Base-by-base conservation (phyloP, 805 yeast species). In the Zygosaccharomyces pseudorouxii region DNA sequence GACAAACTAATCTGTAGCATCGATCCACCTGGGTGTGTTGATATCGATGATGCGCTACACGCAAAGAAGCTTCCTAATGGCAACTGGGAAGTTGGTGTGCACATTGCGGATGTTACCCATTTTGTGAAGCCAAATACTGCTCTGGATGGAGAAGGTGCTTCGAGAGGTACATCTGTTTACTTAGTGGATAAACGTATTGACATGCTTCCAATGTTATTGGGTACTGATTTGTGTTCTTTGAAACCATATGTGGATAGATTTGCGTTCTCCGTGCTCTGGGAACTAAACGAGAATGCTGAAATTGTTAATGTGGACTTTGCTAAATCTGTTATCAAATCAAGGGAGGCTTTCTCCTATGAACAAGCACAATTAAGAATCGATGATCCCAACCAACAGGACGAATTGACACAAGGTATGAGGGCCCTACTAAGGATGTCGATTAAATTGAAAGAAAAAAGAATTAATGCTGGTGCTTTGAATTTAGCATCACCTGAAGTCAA, bases 1-100 rank as follows among this genome's bases (percentile, higher is more conserved):
- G 95, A 92, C 59, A 82, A 88, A 61, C 73, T 89, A 42, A 87
- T 93, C 36, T 93, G 99, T 66, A 86, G 96, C 20, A 93, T 93
- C 58, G 99, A 93, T 74, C 99, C 99, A 8, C 97, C 97, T 2
- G 84, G 86, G 27, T 92, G 98, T 81, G 97, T 90, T 55, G 99
- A 93, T 79, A 93, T 93, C 60, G 99, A 93, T 72, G 97, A 93
- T 72, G 99, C 99, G 1, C 73, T 93, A 42, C 99, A 93, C 64
- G 98, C 98, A 0, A 72, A 77, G 54, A 64, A 65, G 46, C 75
- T 93, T 43, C 89, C 96, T 1, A 93, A 93, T 65, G 99, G 99
- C 0, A 88, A 92, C 64, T 89, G 79, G 73, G 96, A 93, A 66
- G 96, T 93, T 48, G 99, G 99, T 62, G 99, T 93, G 27, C 99